Conservation (phyloP, 345 rosid genomes). For the Bretschneidera sinensis region DNA sequence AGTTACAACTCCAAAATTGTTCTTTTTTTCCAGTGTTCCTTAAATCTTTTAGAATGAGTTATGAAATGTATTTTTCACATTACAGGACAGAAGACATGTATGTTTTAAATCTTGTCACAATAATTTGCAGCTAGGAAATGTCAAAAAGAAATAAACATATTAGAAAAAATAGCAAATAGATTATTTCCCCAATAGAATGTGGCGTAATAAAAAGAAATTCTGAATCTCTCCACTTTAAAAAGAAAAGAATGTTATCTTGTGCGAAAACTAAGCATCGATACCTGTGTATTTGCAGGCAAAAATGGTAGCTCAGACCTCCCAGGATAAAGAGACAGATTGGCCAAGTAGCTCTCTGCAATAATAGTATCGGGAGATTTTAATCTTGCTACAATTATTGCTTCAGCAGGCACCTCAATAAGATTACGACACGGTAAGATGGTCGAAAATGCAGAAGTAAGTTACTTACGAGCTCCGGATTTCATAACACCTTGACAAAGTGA, state of each 20-base stretch:
- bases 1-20: too few species aligned
- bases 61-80: background rate
- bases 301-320: constrained; percentile 87
- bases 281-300: constrained; percentile 86
- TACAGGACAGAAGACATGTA: background rate
- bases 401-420: background rate
- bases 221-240: too few species aligned
- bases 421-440: constrained; percentile 5
- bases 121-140: background rate
- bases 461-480: constrained; percentile 76
- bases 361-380: constrained; percentile 1
- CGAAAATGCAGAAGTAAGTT: constrained; percentile 1
- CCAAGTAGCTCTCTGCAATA: constrained; percentile 77
- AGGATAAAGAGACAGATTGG: constrained; percentile 85
- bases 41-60: background rate
- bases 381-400: constrained; percentile 6
- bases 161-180: background rate
- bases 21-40: background rate
- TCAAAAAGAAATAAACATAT: too few species aligned
- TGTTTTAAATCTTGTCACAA: too few species aligned
- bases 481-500: constrained; percentile 61
- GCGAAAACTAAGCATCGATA: background rate
- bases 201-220: too few species aligned
- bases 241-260: background rate
- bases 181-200: background rate